Percentiles rank a stretch among this genome's conserved stretches.
phyloP scores from a whole-genome alignment of 2,329 filamentous ascomycete genomes.

The Penicillium capsulatum region DNA sequence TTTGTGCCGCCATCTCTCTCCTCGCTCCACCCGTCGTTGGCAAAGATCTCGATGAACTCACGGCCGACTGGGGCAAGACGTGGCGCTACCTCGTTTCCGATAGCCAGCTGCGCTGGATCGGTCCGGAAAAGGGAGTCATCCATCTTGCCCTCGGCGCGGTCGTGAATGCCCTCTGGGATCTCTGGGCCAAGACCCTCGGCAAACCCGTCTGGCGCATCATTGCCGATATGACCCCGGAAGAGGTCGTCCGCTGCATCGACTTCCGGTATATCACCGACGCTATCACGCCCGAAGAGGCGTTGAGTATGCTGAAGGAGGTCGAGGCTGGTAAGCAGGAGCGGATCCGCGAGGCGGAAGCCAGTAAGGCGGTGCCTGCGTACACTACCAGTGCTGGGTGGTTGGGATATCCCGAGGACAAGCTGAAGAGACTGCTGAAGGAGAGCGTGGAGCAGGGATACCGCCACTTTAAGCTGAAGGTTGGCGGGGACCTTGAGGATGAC shows the following conservation, averaged over 20 bases:
- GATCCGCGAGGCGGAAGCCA: slow-evolving; percentile 67
- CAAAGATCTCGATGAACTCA: slow-evolving; percentile 71
- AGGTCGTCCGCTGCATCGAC: slow-evolving; percentile 83
- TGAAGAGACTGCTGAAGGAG: slow-evolving; percentile 68
- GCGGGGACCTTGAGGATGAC: slow-evolving; percentile 68
- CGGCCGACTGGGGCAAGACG: slow-evolving; percentile 76
- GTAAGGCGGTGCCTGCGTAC: slow-evolving; percentile 78
- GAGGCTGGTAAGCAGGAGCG: slow-evolving; percentile 66
- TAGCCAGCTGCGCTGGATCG: slow-evolving; percentile 88
- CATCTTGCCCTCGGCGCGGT: slow-evolving; percentile 86
- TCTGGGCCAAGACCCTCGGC: slow-evolving; percentile 82
- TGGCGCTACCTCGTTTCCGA: slow-evolving; percentile 91
- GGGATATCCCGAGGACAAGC: slow-evolving; percentile 84
- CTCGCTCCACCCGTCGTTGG: slow-evolving; percentile 72
- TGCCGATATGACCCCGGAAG: slow-evolving; percentile 81
- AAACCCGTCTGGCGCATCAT: slow-evolving; percentile 92
- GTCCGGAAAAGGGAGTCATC: slow-evolving; percentile 89
- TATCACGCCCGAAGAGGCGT: slow-evolving; percentile 78
- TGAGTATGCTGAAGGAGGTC: slow-evolving; percentile 63
- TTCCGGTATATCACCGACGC: slow-evolving; percentile 94
- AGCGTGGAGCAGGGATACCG: slow-evolving; percentile 72
- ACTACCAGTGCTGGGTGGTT: slow-evolving; percentile 89
- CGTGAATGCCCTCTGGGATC: slow-evolving; percentile 88
- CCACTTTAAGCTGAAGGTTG: slow-evolving; percentile 91
- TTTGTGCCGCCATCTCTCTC: slow-evolving; percentile 77